These are phyloP conservation scores for Rhizopogon rudus DNA, from an alignment of 768 basidiomycete genomes.

Conservation along the genomic window DNA sequence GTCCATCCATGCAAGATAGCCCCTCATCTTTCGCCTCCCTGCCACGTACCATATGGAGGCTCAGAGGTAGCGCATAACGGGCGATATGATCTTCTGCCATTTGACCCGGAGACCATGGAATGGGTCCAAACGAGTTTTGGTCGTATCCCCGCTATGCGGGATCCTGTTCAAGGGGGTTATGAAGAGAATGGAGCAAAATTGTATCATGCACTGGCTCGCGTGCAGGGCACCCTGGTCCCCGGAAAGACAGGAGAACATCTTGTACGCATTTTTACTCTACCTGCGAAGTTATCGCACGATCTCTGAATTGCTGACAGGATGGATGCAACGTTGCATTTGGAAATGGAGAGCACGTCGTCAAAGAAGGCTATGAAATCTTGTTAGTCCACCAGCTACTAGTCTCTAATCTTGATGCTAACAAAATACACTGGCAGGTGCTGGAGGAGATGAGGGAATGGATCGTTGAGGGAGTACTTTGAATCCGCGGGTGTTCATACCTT, in stretches of 20 bases:
- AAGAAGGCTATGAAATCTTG: constrained; percentile 39
- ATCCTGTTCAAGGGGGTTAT: constrained; percentile 69
- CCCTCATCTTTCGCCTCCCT: constrained; percentile 47
- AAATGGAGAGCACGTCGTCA: constrained; percentile 32
- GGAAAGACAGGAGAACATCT: constrained; percentile 73
- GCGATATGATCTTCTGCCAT: constrained; percentile 72
- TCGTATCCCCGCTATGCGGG: constrained; percentile 48
- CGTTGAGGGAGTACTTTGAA: no score
- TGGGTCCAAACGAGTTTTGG: constrained; percentile 63
- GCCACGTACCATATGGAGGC: constrained; percentile 61
- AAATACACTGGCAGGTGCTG: constrained; percentile 28
- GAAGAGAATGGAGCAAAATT: constrained; percentile 63
- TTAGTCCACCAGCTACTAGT: constrained; percentile 16
- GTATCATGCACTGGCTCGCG: constrained; percentile 58
- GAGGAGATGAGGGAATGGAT: constrained; percentile 13
- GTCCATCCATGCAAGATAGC: constrained; percentile 85
- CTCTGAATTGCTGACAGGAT: constrained; percentile 21
- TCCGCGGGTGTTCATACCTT: no score
- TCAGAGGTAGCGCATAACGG: constrained; percentile 55
- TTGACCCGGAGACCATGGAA: constrained; percentile 65
- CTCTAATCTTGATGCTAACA: neutral
- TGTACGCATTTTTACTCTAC: constrained; percentile 31
- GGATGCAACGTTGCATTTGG: constrained; percentile 38
- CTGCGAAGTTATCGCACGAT: neutral
- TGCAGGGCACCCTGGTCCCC: constrained; percentile 56